phyloP scores from a whole-genome alignment of 2,329 filamentous ascomycete genomes.

The Epichloe elymi region DNA sequence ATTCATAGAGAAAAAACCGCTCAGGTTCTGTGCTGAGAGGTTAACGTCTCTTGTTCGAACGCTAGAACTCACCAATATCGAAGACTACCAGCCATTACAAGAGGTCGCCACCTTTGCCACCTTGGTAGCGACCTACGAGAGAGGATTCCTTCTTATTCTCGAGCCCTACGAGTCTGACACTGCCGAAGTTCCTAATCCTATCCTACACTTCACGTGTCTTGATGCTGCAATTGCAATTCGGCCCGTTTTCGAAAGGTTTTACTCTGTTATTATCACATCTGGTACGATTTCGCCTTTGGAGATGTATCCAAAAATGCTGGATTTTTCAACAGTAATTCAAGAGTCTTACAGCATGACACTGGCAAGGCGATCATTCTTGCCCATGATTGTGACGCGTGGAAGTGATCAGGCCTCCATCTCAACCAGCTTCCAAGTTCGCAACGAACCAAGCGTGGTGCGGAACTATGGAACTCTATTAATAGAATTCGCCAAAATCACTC shows the following conservation, averaged over 20 bases:
- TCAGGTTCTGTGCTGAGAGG: constrained; percentile 89
- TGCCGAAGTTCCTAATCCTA: constrained; percentile 87
- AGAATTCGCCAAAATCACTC: constrained; percentile 91
- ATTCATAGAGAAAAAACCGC: constrained; percentile 91
- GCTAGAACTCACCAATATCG: constrained; percentile 90
- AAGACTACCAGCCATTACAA: constrained; percentile 93
- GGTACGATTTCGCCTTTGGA: constrained; percentile 93
- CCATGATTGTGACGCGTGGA: constrained; percentile 92
- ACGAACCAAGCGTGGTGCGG: constrained; percentile 89
- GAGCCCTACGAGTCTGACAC: constrained; percentile 94
- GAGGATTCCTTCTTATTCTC: constrained; percentile 89
- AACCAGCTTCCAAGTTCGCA: constrained; percentile 87
- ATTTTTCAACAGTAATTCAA: constrained; percentile 82
- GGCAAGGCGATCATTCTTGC: constrained; percentile 84
- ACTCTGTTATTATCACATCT: constrained; percentile 95
- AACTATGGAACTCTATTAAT: constrained; percentile 91
- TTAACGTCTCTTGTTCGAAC: constrained; percentile 90
- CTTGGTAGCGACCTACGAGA: constrained; percentile 90
- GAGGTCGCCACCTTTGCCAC: constrained; percentile 97
- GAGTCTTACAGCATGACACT: constrained; percentile 98
- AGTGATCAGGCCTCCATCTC: constrained; percentile 90
- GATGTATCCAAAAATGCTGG: constrained; percentile 98
- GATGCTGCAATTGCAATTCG: constrained; percentile 97
- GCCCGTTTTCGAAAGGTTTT: constrained; percentile 93
- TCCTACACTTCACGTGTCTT: constrained; percentile 93